A percentile compares a stretch with the other conserved stretches of the same genome.
Evolutionary conservation across 169 alveolate genomes (phyloP).

Genomic region (Cryptosporidium andersoni): DNA sequence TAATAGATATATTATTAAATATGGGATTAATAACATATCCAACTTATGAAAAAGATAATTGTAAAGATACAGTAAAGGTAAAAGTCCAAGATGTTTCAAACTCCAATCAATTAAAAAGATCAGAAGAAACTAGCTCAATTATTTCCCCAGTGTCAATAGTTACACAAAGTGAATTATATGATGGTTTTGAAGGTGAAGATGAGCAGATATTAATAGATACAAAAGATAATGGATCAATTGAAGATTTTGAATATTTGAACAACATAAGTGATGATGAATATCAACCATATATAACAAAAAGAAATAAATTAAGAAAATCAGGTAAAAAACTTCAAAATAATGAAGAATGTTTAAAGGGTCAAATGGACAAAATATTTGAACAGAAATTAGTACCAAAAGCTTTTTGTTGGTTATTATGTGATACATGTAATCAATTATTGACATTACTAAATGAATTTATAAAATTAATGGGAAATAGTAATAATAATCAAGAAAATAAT

Average conservation of each 20-base stretch:
- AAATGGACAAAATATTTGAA: conserved; percentile 58
- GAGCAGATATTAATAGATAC: conserved; percentile 6
- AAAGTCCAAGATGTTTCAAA: neutral
- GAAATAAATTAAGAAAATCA: conserved; percentile 1
- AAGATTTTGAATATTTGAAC: neutral
- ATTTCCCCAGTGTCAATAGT: neutral
- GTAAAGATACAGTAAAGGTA: neutral
- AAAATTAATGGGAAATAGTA: neutral
- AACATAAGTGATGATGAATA: conserved; percentile 40
- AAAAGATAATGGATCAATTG: conserved; percentile 2
- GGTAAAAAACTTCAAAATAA: neutral
- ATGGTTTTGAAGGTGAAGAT: conserved; percentile 55
- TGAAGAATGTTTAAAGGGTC: neutral
- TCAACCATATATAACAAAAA: neutral
- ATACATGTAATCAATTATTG: conserved; percentile 34
- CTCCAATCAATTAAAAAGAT: neutral
- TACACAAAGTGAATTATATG: conserved; percentile 5
- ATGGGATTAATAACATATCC: neutral
- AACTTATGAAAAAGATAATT: conserved; percentile 1
- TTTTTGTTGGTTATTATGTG: conserved; percentile 66
- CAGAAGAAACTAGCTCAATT: neutral
- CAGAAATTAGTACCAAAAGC: conserved; percentile 59
- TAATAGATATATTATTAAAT: neutral
- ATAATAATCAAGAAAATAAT: neutral
- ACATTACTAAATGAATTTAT: conserved; percentile 47